These are phyloP conservation scores for Ceriops decandra DNA, from an alignment of 345 rosid species.

Conservation along the genomic window DNA sequence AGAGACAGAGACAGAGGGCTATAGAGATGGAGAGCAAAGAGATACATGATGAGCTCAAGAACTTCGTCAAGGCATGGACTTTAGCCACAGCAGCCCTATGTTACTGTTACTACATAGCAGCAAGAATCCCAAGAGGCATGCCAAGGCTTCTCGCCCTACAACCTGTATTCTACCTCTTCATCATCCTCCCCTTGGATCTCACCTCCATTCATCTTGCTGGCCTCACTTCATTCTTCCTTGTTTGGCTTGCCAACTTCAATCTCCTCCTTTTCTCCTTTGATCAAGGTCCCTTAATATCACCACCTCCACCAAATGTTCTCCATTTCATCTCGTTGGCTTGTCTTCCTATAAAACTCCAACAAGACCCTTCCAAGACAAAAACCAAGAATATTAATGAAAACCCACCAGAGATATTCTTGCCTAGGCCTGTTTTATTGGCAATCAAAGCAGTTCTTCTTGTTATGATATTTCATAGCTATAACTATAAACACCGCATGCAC, in stretches of 20 bases:
- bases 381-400: not conserved
- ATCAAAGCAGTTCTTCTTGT: slow-evolving; percentile 33
- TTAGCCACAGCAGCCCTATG: slow-evolving; percentile 31
- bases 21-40: slow-evolving; percentile 9
- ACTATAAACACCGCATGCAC: slow-evolving; percentile 33
- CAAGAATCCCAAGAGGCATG: slow-evolving; percentile 39
- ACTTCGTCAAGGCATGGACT: slow-evolving; percentile 47
- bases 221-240: slow-evolving; percentile 40
- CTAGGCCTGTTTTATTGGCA: slow-evolving; percentile 18
- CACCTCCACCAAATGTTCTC: slow-evolving; percentile 34
- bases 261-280: slow-evolving; percentile 65
- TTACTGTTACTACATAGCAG: slow-evolving; percentile 46
- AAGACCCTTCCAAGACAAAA: not conserved
- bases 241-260: slow-evolving; percentile 59
- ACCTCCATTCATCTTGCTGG: slow-evolving; percentile 30
- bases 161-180: slow-evolving; percentile 42
- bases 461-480: slow-evolving; percentile 27
- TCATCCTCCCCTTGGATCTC: slow-evolving; percentile 47
- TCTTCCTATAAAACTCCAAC: slow-evolving; percentile 47
- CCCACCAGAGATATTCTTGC: not conserved
- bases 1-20: too few species aligned
- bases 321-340: slow-evolving; percentile 56
- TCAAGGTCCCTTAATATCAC: slow-evolving; percentile 50
- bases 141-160: slow-evolving; percentile 48
- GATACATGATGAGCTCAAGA: slow-evolving; percentile 18